phyloP scores from a whole-genome alignment of 495 filamentous ascomycete species.

The Hyaloscypha finlandica region DNA sequence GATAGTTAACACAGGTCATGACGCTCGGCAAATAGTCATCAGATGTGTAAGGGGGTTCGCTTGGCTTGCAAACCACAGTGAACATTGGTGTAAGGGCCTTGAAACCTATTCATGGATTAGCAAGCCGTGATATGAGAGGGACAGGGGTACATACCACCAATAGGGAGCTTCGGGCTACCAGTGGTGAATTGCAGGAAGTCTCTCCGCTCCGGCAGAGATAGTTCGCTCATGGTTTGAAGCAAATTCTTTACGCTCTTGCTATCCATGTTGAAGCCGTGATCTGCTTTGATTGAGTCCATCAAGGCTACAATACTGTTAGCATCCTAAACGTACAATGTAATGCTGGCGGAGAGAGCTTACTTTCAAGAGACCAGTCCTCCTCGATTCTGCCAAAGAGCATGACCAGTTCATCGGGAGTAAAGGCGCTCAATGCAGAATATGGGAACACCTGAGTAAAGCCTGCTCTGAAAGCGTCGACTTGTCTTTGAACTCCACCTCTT shows the following conservation, averaged over 20 bases:
- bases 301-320: conserved; percentile 58
- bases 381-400: conserved; percentile 93
- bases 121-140: conserved; percentile 4
- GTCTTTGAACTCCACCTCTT: conserved; percentile 79
- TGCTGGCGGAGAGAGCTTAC: conserved; percentile 53
- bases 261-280: conserved; percentile 99
- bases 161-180: conserved; percentile 96
- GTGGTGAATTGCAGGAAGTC: conserved; percentile 99
- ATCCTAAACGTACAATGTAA: not conserved
- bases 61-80: conserved; percentile 97
- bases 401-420: conserved; percentile 95
- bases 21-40: conserved; percentile 98
- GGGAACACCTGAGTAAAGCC: conserved; percentile 98
- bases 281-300: conserved; percentile 99
- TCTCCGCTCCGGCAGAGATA: conserved; percentile 71
- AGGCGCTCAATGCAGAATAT: conserved; percentile 87
- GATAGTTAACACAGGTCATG: conserved; percentile 99
- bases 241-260: conserved; percentile 95
- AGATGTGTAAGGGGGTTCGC: conserved; percentile 89
- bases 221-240: conserved; percentile 92
- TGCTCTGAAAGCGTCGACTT: conserved; percentile 86
- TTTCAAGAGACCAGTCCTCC: conserved; percentile 98
- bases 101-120: conserved; percentile 66
- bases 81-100: conserved; percentile 96
- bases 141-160: conserved; percentile 72